Conservation (phyloP, 345 rosid species). For the Lepidium sativum region DNA sequence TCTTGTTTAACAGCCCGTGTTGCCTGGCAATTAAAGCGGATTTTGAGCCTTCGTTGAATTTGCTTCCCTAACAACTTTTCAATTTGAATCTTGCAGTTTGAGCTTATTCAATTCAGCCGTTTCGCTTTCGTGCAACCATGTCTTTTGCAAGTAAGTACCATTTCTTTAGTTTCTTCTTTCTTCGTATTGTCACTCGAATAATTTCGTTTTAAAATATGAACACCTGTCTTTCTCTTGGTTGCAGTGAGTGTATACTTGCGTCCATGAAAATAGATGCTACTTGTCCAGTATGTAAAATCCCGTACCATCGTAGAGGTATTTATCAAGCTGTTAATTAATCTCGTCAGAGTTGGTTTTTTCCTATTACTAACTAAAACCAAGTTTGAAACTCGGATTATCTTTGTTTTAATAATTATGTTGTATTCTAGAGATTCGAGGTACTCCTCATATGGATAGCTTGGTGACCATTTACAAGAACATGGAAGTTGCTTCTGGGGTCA, state of each 20-base stretch:
- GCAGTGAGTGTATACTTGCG: slow-evolving; percentile 61
- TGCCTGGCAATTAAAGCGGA: neutral
- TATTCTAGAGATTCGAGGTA: slow-evolving; percentile 66
- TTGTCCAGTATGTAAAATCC: slow-evolving; percentile 86
- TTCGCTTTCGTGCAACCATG: slow-evolving; percentile 76
- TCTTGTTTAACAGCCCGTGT: neutral
- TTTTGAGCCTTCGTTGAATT: neutral
- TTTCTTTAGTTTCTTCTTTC: neutral
- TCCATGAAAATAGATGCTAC: slow-evolving; percentile 65
- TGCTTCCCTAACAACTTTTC: neutral
- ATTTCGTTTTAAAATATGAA: neutral
- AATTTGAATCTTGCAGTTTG: slow-evolving; percentile 43
- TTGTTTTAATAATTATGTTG: neutral
- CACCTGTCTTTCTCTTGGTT: neutral
- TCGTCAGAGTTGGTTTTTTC: neutral
- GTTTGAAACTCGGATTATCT: neutral
- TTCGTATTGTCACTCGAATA: neutral
- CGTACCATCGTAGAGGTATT: slow-evolving; percentile 67
- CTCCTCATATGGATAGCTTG: slow-evolving; percentile 94
- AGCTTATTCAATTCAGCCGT: slow-evolving; percentile 60
- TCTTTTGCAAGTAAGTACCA: slow-evolving; percentile 75
- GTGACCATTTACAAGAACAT: slow-evolving; percentile 78
- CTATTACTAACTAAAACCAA: neutral
- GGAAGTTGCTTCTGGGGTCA: slow-evolving; percentile 78
- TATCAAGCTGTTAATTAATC: neutral